phyloP scores from a whole-genome alignment of 73 alveolate species.

The Symbiodinium pilosum region DNA sequence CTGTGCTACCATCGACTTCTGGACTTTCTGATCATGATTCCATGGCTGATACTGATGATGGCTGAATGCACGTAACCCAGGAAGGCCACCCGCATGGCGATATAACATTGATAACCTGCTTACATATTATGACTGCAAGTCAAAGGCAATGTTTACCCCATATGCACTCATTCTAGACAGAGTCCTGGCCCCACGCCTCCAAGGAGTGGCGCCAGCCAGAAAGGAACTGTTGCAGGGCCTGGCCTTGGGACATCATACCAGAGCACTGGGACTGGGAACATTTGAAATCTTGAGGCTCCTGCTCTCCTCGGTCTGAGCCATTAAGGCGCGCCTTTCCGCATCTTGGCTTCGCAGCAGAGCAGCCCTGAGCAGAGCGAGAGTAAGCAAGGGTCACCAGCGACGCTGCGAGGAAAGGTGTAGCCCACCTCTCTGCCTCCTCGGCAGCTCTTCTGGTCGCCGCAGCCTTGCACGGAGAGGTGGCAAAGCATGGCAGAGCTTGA shows the following conservation, averaged over 20 bases:
- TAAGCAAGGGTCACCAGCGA: too few species aligned
- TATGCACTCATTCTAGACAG: too few species aligned
- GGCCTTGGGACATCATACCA: not conserved
- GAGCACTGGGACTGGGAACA: not conserved
- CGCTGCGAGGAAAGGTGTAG: too few species aligned
- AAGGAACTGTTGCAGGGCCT: conserved; percentile 30
- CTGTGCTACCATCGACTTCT: too few species aligned
- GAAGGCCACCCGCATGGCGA: too few species aligned
- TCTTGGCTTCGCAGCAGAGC: conserved; percentile 10
- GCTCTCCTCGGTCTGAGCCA: conserved; percentile 16
- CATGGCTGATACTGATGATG: too few species aligned
- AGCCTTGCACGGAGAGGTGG: not conserved
- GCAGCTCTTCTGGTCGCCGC: not conserved
- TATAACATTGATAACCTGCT: too few species aligned
- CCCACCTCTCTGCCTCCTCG: not conserved
- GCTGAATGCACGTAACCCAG: too few species aligned
- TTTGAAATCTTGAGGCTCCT: not conserved
- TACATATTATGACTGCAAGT: too few species aligned
- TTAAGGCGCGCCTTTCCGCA: not conserved
- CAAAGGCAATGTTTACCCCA: too few species aligned
- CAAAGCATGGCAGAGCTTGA: not conserved
- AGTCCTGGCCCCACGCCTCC: too few species aligned
- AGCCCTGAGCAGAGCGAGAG: not conserved
- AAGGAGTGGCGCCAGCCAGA: conserved; percentile 41
- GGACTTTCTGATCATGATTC: too few species aligned